Conservation (phyloP, 495 filamentous ascomycete genomes). For the Aspergillus indologenus region DNA sequence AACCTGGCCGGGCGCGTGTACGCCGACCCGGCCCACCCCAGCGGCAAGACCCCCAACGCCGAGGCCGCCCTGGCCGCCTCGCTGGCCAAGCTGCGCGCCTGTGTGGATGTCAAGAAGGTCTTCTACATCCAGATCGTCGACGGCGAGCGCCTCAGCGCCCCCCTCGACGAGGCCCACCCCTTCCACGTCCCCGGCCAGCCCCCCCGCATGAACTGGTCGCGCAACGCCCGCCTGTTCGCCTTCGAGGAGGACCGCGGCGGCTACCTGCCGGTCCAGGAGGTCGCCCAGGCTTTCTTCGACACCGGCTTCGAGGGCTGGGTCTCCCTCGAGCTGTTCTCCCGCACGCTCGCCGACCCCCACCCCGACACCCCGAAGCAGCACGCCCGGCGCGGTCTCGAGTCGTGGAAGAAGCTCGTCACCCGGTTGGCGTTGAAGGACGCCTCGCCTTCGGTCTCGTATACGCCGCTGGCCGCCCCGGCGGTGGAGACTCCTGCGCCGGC, state of each 20-base stretch:
- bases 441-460: neutral
- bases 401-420: conserved; percentile 57
- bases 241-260: conserved; percentile 68
- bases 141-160: conserved; percentile 59
- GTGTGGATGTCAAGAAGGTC: conserved; percentile 64
- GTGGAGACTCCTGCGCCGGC: neutral
- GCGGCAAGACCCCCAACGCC: conserved; percentile 55
- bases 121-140: conserved; percentile 82
- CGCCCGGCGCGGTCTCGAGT: conserved; percentile 58
- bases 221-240: conserved; percentile 74
- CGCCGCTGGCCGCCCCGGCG: neutral
- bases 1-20: conserved; percentile 75
- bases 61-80: conserved; percentile 56
- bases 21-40: conserved; percentile 59
- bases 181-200: conserved; percentile 64
- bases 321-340: conserved; percentile 75
- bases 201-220: conserved; percentile 74
- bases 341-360: conserved; percentile 57
- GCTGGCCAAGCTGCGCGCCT: conserved; percentile 51
- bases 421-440: conserved; percentile 27
- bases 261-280: conserved; percentile 64
- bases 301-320: conserved; percentile 73
- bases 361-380: conserved; percentile 56
- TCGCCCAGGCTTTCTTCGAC: conserved; percentile 59
- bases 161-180: conserved; percentile 59